Conservation (phyloP, 208 protist species). For the Lotmaria passim region DNA sequence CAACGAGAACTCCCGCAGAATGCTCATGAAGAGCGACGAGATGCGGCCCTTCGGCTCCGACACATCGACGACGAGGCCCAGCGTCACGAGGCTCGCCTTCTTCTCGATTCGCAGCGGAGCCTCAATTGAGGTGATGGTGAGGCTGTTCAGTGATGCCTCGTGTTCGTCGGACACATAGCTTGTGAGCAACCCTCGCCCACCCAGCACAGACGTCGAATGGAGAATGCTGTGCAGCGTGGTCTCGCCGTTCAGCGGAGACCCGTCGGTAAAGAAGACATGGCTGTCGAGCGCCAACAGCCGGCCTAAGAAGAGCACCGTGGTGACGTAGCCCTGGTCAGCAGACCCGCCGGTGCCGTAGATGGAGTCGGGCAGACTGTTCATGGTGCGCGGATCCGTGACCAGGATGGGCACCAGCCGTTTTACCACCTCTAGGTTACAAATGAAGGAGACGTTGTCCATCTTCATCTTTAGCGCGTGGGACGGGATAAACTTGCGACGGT, state of each 20-base stretch:
- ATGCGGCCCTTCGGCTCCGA: conserved; percentile 61
- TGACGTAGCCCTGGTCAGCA: conserved; percentile 18
- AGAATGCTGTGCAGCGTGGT: conserved; percentile 35
- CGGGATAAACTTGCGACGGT: conserved; percentile 75
- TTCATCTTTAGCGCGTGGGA: conserved; percentile 76
- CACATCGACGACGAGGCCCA: conserved; percentile 72
- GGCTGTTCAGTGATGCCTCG: conserved; percentile 51
- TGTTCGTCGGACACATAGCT: conserved; percentile 52
- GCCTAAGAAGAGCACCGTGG: conserved; percentile 47
- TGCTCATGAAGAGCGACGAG: conserved; percentile 70
- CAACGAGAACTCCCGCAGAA: conserved; percentile 59
- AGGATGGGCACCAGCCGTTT: conserved; percentile 28
- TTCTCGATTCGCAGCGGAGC: conserved; percentile 63
- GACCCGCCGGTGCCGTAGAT: conserved; percentile 11
- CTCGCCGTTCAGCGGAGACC: conserved; percentile 46
- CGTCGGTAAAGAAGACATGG: conserved; percentile 74
- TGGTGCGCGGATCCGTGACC: not conserved
- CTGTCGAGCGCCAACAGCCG: conserved; percentile 57
- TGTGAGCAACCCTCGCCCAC: conserved; percentile 76
- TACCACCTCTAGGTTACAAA: conserved; percentile 49
- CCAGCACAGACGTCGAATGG: conserved; percentile 55
- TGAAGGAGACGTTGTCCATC: conserved; percentile 61
- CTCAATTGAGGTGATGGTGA: conserved; percentile 63
- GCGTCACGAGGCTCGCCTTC: conserved; percentile 23
- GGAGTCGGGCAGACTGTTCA: not conserved